Evolutionary conservation across 164 flowering plant genomes (phyloP), one percentile per base, ranked within the genome.

Genomic region (Euptelea pleiosperma): DNA sequence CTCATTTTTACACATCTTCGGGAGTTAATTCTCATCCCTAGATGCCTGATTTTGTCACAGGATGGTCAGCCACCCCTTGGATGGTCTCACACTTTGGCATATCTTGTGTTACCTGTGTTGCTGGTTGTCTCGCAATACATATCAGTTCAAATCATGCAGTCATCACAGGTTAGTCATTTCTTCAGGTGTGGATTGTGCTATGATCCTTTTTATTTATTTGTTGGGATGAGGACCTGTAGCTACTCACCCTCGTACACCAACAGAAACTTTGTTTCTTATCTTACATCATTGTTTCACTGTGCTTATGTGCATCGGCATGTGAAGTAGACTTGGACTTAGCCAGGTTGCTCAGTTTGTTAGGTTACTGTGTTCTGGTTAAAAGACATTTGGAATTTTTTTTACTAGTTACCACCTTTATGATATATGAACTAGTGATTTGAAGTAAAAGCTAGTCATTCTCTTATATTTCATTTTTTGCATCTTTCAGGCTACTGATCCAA

Each of bases 41-140:
- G 30, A 16, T 62, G 12, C 24, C 51, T 52, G 8, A 30, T 62
- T 19, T 60, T 73, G 49, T 58, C 16, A 16, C 85, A 93, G 97
- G 97, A 90, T 81, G 95, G 96, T 63, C 99, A 93, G 69, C 99
- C 99, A 51, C 99, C 99, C 18, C 89, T 93, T 62, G 99, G 96
- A 57, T 93, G 99, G 99, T 72, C 82, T 21, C 92, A 90, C 72
- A 93, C 99, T 10, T 64, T 84, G 34, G 95, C 96, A 31, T 93
- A 93, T 74, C 96, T 93, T 62, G 93, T 86, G 34, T 65, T 93
- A 73, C 99, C 99, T 15, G 70, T 84, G 35, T 66, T 88, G 63
- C 77, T 93, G 33, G 78, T 93, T 57, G 61, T 75, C 19, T 68
- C 96, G 28, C 99, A 93, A 62, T 93, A 88, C 67, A 64, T 90